Conservation (phyloP, 1,284 basidiomycete genomes). For the Cutaneotrichosporon mucoides region DNA sequence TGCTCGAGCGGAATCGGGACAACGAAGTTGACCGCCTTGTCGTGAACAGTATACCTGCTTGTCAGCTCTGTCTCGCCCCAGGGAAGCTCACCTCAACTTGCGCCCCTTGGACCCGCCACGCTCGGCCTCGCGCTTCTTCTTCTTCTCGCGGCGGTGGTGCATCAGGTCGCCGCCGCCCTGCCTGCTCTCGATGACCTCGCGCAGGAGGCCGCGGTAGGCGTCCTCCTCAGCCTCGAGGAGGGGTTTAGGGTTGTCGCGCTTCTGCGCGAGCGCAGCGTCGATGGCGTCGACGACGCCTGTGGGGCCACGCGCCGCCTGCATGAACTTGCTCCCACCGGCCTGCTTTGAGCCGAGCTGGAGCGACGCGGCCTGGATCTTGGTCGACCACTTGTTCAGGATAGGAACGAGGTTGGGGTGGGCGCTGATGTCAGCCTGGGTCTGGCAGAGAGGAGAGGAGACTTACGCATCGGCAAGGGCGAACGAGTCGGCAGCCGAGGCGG, state of each 20-base stretch:
- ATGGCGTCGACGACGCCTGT: conserved; percentile 49
- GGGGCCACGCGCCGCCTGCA: conserved; percentile 56
- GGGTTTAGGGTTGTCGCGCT: conserved; percentile 26
- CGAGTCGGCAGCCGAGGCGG: conserved; percentile 30
- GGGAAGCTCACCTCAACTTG: conserved; percentile 63
- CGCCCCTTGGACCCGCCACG: conserved; percentile 91
- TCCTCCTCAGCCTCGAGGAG: conserved; percentile 67
- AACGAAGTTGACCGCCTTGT: conserved; percentile 92
- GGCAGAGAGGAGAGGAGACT: conserved; percentile 12
- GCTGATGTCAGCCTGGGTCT: not conserved
- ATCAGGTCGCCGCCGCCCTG: conserved; percentile 31
- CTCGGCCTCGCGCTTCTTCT: conserved; percentile 74
- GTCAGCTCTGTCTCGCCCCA: not conserved
- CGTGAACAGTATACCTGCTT: conserved; percentile 78
- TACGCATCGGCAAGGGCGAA: conserved; percentile 36
- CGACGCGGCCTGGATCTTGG: conserved; percentile 85
- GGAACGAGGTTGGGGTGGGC: conserved; percentile 66
- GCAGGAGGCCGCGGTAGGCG: conserved; percentile 82
- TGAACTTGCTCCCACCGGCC: conserved; percentile 52
- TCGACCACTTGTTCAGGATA: conserved; percentile 84
- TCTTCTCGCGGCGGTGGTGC: conserved; percentile 52
- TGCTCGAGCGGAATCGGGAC: conserved; percentile 65
- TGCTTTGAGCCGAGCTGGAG: conserved; percentile 45
- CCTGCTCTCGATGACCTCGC: conserved; percentile 75
- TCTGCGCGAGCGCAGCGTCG: conserved; percentile 33